Evolutionary conservation across 352 stramenopile genomes (phyloP).

Genomic region (Phytophthora idaei): DNA sequence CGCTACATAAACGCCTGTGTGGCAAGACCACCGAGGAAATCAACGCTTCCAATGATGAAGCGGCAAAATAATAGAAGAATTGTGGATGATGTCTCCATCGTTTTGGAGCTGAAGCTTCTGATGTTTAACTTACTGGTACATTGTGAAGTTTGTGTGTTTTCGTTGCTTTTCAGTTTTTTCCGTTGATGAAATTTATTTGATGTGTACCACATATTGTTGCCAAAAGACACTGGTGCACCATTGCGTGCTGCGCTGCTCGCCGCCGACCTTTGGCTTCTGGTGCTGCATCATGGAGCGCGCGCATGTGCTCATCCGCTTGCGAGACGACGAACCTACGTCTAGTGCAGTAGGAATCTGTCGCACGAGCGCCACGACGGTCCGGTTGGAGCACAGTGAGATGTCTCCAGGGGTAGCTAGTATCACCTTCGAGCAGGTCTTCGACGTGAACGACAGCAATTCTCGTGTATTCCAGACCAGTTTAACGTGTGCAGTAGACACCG

Average conservation of each 20-base stretch:
- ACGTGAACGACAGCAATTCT: constrained; percentile 41
- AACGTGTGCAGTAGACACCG: constrained; percentile 25
- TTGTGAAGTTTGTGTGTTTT: no score
- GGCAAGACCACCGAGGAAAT: constrained; percentile 63
- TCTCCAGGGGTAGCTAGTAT: constrained; percentile 78
- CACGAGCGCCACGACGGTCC: constrained; percentile 65
- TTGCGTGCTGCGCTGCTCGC: not conserved
- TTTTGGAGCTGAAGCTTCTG: no score
- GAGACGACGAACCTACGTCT: constrained; percentile 3
- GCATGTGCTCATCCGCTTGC: constrained; percentile 65
- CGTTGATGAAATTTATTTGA: not conserved
- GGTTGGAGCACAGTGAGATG: constrained; percentile 79
- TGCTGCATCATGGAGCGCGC: constrained; percentile 47
- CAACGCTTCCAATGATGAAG: not conserved
- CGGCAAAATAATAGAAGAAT: constrained; percentile 6
- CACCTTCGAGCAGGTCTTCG: constrained; percentile 77
- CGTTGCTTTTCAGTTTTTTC: no score
- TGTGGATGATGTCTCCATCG: no score
- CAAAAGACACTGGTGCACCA: constrained; percentile 7
- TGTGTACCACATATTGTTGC: constrained; percentile 3
- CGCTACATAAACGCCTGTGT: constrained; percentile 78
- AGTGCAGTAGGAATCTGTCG: constrained; percentile 45
- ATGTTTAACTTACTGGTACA: no score
- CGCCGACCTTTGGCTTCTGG: constrained; percentile 13
- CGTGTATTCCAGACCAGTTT: constrained; percentile 59